Base-by-base conservation (phyloP, 345 rosid species). In the Hypericum perforatum region DNA sequence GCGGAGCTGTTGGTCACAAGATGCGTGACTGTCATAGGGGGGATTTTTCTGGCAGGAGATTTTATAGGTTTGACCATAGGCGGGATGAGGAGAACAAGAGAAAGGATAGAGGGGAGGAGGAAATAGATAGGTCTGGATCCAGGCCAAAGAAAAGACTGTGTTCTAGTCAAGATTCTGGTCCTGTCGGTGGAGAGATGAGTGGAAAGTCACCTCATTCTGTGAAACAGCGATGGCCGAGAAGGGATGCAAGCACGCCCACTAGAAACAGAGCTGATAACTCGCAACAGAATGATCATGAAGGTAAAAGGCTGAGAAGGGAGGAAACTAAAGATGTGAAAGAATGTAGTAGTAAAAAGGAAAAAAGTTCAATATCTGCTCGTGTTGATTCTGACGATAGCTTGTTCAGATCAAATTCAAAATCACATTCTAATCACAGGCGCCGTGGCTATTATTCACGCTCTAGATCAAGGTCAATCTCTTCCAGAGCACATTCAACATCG, bases 251-350 rank as follows among this genome's bases (percentile, higher is more conserved):
- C 57, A 61, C 67, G 47, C 29, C 49, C 9, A 51, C 14, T 11
- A 41, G 36, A 44, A 46, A 66, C 37, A 60, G 63, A 68, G 52
- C 42, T 65, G 69, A 43, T 12, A 48, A 39, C 48, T 54, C 10
- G 37, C 7, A 6, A 49, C 60, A 53, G 43, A 58, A 63, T 38
- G 60, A 66, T 41, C 16, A 54, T 43, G 46, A 14, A 47, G 62
- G 55, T 53, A 74, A 68, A 56, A 74, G 48, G 57, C 61, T 53
- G 42, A 46, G 60, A 40, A 57, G 57, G 51, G 68, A 37, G 54
- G 62, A 59, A 54, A 50, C 14, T 52, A 52, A 38, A 57, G 61
- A 70, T 60, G 58, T 52, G 10, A 49, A 51, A 51, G 57, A 52
- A 22, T 57, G 49, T 9, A 45, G 43, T 46, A 55, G 56, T 12